Conservation (phyloP, 805 yeast species). For the Pichia pseudocactophila region DNA sequence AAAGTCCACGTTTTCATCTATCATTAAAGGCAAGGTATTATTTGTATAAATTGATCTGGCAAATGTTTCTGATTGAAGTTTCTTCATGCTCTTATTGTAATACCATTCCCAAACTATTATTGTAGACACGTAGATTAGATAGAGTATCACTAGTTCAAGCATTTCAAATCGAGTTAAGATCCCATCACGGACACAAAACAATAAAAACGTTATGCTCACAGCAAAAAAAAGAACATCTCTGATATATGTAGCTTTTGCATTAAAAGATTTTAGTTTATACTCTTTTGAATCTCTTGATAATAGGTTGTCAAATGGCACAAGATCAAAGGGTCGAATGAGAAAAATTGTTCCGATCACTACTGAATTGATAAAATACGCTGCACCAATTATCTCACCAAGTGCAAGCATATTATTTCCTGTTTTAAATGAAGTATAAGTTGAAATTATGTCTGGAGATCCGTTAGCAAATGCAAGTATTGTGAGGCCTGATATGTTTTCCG, state of each 20-base stretch:
- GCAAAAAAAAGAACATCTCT: conserved; percentile 60
- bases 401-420: conserved; percentile 67
- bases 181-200: conserved; percentile 43
- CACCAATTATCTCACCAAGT: conserved; percentile 84
- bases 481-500: conserved; percentile 80
- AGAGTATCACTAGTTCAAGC: conserved; percentile 43
- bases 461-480: conserved; percentile 88
- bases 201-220: conserved; percentile 38
- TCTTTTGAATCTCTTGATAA: not conserved
- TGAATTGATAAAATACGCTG: conserved; percentile 73
- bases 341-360: conserved; percentile 78
- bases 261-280: conserved; percentile 18
- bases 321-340: conserved; percentile 52
- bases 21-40: conserved; percentile 11
- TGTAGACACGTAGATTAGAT: conserved; percentile 51
- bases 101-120: conserved; percentile 36
- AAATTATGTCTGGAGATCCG: conserved; percentile 83
- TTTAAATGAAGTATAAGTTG: conserved; percentile 74
- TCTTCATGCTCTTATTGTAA: conserved; percentile 11
- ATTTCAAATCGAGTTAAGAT: conserved; percentile 47
- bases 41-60: conserved; percentile 24
- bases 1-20: conserved; percentile 19
- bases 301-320: conserved; percentile 21
- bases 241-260: conserved; percentile 37
- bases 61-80: conserved; percentile 16